phyloP scores from a whole-genome alignment of 2,329 filamentous ascomycete genomes.

The Zymoseptoria brevis region DNA sequence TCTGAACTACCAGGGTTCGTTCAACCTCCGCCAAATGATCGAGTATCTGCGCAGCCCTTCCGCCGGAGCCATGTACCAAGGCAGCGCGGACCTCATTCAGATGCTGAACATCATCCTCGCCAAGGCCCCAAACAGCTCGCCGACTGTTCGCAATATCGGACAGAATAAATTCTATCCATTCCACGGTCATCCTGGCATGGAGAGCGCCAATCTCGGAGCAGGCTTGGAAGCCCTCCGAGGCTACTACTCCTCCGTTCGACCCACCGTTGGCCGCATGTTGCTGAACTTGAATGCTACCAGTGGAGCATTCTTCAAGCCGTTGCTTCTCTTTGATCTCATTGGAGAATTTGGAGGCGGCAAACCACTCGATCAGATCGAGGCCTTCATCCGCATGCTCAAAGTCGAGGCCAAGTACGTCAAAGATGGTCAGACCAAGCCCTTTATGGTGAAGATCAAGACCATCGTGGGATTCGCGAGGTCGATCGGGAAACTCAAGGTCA shows the following conservation, averaged over 20 bases:
- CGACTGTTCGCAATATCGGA: constrained; percentile 40
- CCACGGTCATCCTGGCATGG: constrained; percentile 22
- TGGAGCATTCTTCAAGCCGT: constrained; percentile 48
- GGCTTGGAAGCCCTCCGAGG: constrained; percentile 53
- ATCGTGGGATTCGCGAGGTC: constrained; percentile 40
- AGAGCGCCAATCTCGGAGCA: constrained; percentile 37
- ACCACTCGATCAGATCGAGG: constrained; percentile 12
- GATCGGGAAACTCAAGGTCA: constrained; percentile 11
- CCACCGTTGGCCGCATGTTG: constrained; percentile 49
- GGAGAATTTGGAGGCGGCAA: constrained; percentile 18
- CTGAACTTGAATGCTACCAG: constrained; percentile 58
- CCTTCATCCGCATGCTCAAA: constrained; percentile 25
- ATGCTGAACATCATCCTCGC: constrained; percentile 52
- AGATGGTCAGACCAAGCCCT: constrained; percentile 15
- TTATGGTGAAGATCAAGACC: constrained; percentile 33
- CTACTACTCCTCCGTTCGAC: constrained; percentile 55
- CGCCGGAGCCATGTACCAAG: constrained; percentile 31
- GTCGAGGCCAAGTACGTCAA: constrained; percentile 21
- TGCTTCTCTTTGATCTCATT: constrained; percentile 29
- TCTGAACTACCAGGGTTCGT: constrained; percentile 28
- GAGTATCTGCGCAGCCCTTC: constrained; percentile 35
- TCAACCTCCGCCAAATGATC: constrained; percentile 36
- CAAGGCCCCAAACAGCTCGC: constrained; percentile 38
- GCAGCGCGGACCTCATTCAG: constrained; percentile 47
- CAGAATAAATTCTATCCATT: constrained; percentile 48